Percentiles rank a stretch among this genome's conserved stretches.
These are phyloP conservation scores for Rhexocercosporidium sp. DNA, from an alignment of 2,329 filamentous ascomycete species.

Conservation along the genomic window DNA sequence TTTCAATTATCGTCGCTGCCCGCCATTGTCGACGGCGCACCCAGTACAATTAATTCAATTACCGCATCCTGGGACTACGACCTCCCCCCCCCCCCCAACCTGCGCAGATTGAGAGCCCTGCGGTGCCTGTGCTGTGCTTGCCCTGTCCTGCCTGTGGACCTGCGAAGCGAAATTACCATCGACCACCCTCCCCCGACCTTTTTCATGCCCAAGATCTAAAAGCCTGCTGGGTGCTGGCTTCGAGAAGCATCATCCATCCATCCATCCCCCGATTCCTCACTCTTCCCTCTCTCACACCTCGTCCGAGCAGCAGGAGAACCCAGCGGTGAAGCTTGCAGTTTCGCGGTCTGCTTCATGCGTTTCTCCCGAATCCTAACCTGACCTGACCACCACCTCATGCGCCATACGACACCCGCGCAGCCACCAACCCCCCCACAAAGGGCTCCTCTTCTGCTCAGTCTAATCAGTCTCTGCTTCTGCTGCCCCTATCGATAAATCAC, in stretches of 20 bases:
- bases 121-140: background rate
- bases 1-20: background rate
- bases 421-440: conserved; percentile 14
- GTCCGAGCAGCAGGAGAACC: conserved; percentile 19
- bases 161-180: conserved; percentile 33
- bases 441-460: background rate
- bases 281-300: conserved; percentile 7
- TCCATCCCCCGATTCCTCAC: conserved; percentile 9
- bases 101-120: background rate
- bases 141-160: conserved; percentile 17
- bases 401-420: conserved; percentile 15
- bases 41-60: background rate
- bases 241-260: conserved; percentile 14
- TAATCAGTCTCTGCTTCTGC: background rate
- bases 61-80: background rate
- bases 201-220: conserved; percentile 31
- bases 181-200: conserved; percentile 28
- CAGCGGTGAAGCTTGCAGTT: conserved; percentile 32
- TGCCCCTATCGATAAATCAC: conserved; percentile 29
- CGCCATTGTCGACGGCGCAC: background rate
- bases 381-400: conserved; percentile 33
- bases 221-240: conserved; percentile 9
- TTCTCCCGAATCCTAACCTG: conserved; percentile 26
- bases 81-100: conserved; percentile 1
- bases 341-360: conserved; percentile 30